phyloP scores from a whole-genome alignment of 1,284 basidiomycete species.

The Austropuccinia psidii region DNA sequence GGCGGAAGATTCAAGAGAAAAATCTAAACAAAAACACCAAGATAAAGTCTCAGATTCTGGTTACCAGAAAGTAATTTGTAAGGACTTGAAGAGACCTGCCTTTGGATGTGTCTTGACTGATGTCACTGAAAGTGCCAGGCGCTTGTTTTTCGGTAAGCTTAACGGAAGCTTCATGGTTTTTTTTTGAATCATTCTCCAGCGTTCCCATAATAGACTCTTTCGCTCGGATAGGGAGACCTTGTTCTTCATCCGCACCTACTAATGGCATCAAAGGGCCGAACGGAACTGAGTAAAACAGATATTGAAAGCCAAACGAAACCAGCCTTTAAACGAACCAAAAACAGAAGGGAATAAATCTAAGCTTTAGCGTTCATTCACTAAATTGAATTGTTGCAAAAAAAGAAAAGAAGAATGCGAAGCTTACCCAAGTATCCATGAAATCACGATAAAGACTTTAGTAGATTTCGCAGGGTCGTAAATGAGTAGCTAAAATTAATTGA shows the following conservation, averaged over 20 bases:
- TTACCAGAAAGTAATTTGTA: too few relatives aligned
- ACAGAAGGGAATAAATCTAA: background rate
- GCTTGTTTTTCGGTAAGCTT: too few relatives aligned
- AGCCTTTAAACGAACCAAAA: background rate
- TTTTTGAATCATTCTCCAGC: too few relatives aligned
- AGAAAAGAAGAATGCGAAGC: background rate
- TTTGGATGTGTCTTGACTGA: too few relatives aligned
- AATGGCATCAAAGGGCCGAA: slow-evolving; percentile 9
- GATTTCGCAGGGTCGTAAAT: slow-evolving; percentile 1
- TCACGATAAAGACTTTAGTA: background rate
- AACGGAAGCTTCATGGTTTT: too few relatives aligned
- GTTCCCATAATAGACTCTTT: background rate
- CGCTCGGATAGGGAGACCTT: slow-evolving; percentile 3
- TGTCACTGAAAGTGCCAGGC: too few relatives aligned
- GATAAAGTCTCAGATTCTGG: too few relatives aligned
- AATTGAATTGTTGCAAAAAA: too few relatives aligned
- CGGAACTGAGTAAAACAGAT: background rate
- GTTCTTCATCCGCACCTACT: background rate
- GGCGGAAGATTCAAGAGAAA: too few relatives aligned
- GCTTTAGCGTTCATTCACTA: too few relatives aligned
- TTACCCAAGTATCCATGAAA: slow-evolving; percentile 6
- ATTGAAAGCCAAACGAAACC: slow-evolving; percentile 19
- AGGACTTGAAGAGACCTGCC: too few relatives aligned
- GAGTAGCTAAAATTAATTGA: background rate
- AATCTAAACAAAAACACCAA: too few relatives aligned